Base-by-base conservation (phyloP, 2,329 filamentous ascomycete genomes). In the Cercospora zeina region DNA sequence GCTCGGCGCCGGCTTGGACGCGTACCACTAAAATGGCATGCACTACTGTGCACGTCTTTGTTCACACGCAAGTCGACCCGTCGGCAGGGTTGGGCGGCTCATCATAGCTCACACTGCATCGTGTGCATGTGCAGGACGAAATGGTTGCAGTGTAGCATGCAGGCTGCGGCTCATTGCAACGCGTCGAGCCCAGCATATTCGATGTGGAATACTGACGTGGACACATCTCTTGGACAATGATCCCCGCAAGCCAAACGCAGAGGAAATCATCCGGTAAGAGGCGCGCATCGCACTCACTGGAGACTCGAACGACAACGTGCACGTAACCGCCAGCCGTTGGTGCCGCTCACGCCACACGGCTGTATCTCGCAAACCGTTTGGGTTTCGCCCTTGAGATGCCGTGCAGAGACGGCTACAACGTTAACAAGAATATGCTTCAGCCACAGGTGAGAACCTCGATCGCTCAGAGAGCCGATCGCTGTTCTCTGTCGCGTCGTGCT, bases 341-440 rank as follows among this genome's bases (percentile, higher is more conserved):
- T 56, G 49, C 36, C 47, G 42, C 24, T 3, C 24, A 53, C 45
- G 42, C 56, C 37, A 45, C 34, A 56, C 45, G 61, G 42, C 51
- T 51, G 34, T 51, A 54, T 31, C 33, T 31, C 42, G 31, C n/a
- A 36, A 57, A 31, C n/a, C 21, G 14, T 31, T 63, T 59, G 42
- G 54, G 51, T 59, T 59, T 37, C 9, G 57, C 34, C 24, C 61
- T 63, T 57, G 27, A 59, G 37, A n/a, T n/a, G 55, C 55, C 39
- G 45, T 59, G 61, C 61, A 56, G 51, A 60, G 33, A 27, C 47
- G 39, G 57, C 54, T 42, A 55, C 36, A 60, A 57, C 39, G 51
- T 57, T 57, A 60, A 57, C 54, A 53, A 4, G 49, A 49, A 30
- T 60, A 50, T 51, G 39, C 49, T 62, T 58, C 49, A 55, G 55